Conservation (phyloP, 345 rosid genomes). For the Adansonia digitata region DNA sequence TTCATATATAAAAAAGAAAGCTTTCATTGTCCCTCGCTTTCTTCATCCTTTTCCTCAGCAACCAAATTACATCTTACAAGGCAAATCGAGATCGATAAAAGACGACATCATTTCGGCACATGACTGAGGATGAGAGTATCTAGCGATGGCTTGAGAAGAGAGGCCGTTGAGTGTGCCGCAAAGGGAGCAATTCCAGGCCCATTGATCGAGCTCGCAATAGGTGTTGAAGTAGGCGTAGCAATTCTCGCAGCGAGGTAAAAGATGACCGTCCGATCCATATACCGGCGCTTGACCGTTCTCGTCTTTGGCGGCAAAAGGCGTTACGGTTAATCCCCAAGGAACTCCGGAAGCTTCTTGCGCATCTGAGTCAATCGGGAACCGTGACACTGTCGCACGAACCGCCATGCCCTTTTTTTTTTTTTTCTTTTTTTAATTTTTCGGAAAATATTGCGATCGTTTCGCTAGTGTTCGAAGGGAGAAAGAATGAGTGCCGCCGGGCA, state of each 20-base stretch:
- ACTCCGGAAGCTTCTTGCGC: slow-evolving; percentile 77
- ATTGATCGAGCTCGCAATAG: slow-evolving; percentile 84
- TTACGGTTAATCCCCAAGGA: slow-evolving; percentile 42
- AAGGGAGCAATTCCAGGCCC: slow-evolving; percentile 93
- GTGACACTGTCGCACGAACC: slow-evolving; percentile 76
- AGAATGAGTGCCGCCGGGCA: not conserved
- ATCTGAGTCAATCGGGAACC: slow-evolving; percentile 76
- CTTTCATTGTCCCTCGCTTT: not conserved
- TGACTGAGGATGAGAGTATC: slow-evolving; percentile 76
- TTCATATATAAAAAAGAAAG: not conserved
- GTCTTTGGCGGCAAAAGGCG: slow-evolving; percentile 83
- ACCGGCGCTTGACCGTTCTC: slow-evolving; percentile 70
- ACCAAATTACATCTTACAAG: slow-evolving; percentile 38
- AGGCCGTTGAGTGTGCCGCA: slow-evolving; percentile 93
- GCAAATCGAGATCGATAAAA: slow-evolving; percentile 87
- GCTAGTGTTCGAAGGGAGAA: not conserved
- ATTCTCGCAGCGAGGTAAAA: slow-evolving; percentile 88
- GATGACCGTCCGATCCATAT: slow-evolving; percentile 72
- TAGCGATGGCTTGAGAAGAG: slow-evolving; percentile 62
- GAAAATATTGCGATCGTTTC: not conserved
- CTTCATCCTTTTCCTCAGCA: not conserved
- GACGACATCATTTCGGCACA: slow-evolving; percentile 86
- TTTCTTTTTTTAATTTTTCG: not conserved
- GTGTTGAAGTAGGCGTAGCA: slow-evolving; percentile 92
- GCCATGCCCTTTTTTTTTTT: slow-evolving; percentile 42